These are phyloP conservation scores for Mimosa pudica DNA, from an alignment of 306 rosid species.

Conservation along the genomic window DNA sequence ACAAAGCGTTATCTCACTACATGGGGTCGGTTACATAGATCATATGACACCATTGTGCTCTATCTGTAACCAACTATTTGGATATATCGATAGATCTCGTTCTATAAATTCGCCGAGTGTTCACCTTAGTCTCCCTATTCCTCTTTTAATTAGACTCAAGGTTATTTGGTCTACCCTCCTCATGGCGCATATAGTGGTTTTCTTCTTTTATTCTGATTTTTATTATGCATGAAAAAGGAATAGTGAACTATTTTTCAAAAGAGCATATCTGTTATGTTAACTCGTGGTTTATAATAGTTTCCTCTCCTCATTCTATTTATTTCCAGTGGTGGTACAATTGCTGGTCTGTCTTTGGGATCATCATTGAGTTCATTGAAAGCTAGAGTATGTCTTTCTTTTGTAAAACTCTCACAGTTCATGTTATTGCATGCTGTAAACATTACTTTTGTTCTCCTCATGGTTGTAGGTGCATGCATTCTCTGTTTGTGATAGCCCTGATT, in stretches of 20 bases:
- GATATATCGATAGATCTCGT: too few species aligned
- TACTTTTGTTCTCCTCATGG: constrained; percentile 36
- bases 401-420: constrained; percentile 21
- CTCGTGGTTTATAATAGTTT: constrained; percentile 17
- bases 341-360: constrained; percentile 87
- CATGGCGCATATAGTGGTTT: too few species aligned
- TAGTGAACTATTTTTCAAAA: constrained; percentile 3
- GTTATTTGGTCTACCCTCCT: too few species aligned
- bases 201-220: too few species aligned
- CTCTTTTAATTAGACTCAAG: too few species aligned
- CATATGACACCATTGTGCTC: too few species aligned
- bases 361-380: constrained; percentile 79
- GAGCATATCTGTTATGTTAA: not conserved
- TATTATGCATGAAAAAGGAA: not conserved
- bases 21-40: too few species aligned
- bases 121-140: too few species aligned
- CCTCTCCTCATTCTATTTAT: constrained; percentile 27
- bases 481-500: constrained; percentile 89
- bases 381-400: constrained; percentile 59
- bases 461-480: constrained; percentile 80
- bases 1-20: too few species aligned
- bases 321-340: constrained; percentile 86
- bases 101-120: too few species aligned
- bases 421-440: constrained; percentile 17
- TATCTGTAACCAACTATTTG: too few species aligned